Evolutionary conservation across 1,139 yeast species (phyloP).

Genomic region (Zygosaccharomyces sapae): DNA sequence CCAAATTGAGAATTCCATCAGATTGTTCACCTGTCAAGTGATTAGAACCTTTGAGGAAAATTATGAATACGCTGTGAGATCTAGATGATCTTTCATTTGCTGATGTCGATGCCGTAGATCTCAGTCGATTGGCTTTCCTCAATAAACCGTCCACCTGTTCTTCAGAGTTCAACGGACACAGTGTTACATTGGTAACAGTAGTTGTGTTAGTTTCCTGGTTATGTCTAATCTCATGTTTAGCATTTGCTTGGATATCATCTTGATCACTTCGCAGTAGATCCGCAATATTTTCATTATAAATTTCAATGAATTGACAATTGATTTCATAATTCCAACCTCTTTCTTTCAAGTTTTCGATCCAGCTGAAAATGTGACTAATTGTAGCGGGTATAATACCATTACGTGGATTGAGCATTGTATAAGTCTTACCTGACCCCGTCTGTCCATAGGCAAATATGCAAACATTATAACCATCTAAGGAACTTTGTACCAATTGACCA

Average conservation of each 20-base stretch:
- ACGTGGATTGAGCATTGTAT: constrained; percentile 70
- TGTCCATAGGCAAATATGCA: constrained; percentile 97
- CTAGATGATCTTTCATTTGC: constrained; percentile 77
- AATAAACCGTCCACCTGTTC: constrained; percentile 52
- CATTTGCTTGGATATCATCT: constrained; percentile 31
- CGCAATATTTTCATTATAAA: constrained; percentile 75
- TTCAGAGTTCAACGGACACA: constrained; percentile 46
- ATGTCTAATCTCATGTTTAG: constrained; percentile 70
- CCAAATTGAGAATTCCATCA: constrained; percentile 64
- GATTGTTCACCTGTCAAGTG: constrained; percentile 46
- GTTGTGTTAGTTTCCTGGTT: constrained; percentile 54
- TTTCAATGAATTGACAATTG: constrained; percentile 79
- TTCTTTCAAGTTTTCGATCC: constrained; percentile 47
- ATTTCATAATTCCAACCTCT: constrained; percentile 66
- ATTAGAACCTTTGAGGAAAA: constrained; percentile 57
- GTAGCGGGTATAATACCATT: constrained; percentile 87
- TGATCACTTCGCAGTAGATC: constrained; percentile 51
- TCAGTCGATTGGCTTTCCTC: constrained; percentile 51
- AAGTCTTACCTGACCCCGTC: constrained; percentile 95
- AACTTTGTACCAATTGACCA: constrained; percentile 82
- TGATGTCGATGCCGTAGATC: constrained; percentile 79
- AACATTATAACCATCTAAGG: constrained; percentile 85
- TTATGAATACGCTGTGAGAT: constrained; percentile 68
- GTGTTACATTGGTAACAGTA: constrained; percentile 54
- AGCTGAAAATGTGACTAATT: constrained; percentile 63